phyloP scores from a whole-genome alignment of 1,284 basidiomycete genomes.

The Heterobasidion occidentale region DNA sequence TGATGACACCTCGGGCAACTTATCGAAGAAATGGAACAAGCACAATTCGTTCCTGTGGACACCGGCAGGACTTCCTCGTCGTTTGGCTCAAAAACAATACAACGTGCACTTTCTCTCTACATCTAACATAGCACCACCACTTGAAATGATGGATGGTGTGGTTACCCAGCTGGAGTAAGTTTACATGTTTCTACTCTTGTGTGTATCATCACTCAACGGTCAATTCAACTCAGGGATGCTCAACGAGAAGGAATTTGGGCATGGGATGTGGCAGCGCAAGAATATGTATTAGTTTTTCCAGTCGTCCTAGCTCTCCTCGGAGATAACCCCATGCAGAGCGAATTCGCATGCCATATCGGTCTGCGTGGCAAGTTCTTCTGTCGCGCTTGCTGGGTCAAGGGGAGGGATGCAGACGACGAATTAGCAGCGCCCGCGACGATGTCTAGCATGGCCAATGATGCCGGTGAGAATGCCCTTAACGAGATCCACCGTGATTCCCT shows the following conservation, averaged over 20 bases:
- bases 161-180: constrained; percentile 17
- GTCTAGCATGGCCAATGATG: background rate
- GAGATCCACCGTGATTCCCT: background rate
- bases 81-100: constrained; percentile 12
- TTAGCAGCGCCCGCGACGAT: background rate
- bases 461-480: background rate
- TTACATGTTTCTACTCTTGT: constrained; percentile 8
- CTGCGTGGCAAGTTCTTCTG: constrained; percentile 30
- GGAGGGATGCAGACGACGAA: background rate
- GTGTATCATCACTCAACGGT: background rate
- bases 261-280: constrained; percentile 22
- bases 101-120: constrained; percentile 29
- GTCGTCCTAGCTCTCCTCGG: constrained; percentile 27
- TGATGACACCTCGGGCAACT: constrained; percentile 35
- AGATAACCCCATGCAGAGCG: constrained; percentile 40
- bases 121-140: constrained; percentile 28
- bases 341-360: constrained; percentile 34
- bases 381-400: constrained; percentile 22
- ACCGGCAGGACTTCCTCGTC: constrained; percentile 17
- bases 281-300: constrained; percentile 25
- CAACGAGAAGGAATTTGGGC: constrained; percentile 25
- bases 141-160: constrained; percentile 34
- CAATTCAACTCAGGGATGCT: constrained; percentile 11
- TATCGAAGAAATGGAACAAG: constrained; percentile 35
- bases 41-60: constrained; percentile 29